Evolutionary conservation across 2,329 filamentous ascomycete species (phyloP).

Genomic region (Teratosphaeria nubilosa): DNA sequence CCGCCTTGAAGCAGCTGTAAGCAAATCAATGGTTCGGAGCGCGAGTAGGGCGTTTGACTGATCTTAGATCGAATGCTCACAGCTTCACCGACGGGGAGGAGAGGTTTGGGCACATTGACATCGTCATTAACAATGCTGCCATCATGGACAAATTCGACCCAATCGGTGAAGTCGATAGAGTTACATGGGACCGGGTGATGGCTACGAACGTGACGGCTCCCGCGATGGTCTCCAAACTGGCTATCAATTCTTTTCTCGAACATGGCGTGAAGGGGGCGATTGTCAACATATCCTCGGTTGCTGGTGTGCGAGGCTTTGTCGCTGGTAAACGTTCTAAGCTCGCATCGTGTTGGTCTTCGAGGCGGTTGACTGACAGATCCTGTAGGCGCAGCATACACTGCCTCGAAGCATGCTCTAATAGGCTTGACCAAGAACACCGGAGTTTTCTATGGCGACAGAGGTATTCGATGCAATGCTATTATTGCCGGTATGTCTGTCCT

Average conservation of each 20-base stretch:
- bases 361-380: conserved; percentile 1
- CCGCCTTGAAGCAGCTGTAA: conserved; percentile 25
- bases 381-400: conserved; percentile 30
- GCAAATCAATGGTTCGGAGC: not conserved
- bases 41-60: not conserved
- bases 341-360: conserved; percentile 12
- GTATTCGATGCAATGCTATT: conserved; percentile 44
- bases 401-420: conserved; percentile 44
- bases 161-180: conserved; percentile 37
- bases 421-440: conserved; percentile 50
- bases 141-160: conserved; percentile 49
- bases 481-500: conserved; percentile 17
- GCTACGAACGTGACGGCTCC: conserved; percentile 48
- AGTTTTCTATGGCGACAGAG: conserved; percentile 44
- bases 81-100: conserved; percentile 25
- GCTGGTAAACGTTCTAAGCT: conserved; percentile 20
- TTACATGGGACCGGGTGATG: conserved; percentile 45
- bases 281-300: conserved; percentile 44
- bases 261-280: conserved; percentile 38
- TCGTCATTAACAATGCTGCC: conserved; percentile 42
- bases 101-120: conserved; percentile 41
- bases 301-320: conserved; percentile 32
- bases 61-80: not conserved
- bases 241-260: conserved; percentile 39
- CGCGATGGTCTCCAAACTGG: conserved; percentile 43